These are phyloP conservation scores for Cystobasidiaceae sp. DNA, from an alignment of 1,284 basidiomycete genomes.

Conservation along the genomic window DNA sequence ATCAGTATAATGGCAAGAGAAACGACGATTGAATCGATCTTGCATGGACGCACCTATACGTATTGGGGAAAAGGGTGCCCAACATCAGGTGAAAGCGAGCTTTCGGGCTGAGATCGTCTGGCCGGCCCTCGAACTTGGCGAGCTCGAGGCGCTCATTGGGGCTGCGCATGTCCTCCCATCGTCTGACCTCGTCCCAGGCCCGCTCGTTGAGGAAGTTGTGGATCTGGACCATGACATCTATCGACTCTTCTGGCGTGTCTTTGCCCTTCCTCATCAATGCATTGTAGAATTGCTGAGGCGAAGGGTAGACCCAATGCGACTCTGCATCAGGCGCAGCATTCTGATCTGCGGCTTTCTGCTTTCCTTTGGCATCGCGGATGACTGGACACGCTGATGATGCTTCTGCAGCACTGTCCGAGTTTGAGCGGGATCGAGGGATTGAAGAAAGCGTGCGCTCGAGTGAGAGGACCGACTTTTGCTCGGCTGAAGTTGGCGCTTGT, in stretches of 20 bases:
- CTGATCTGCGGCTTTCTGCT: slow-evolving; percentile 25
- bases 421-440: slow-evolving; percentile 66
- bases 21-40: not conserved
- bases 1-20: slow-evolving; percentile 30
- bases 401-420: slow-evolving; percentile 38
- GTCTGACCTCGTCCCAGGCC: slow-evolving; percentile 90
- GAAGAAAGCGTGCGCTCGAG: slow-evolving; percentile 71
- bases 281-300: slow-evolving; percentile 97
- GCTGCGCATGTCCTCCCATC: slow-evolving; percentile 74
- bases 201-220: slow-evolving; percentile 97
- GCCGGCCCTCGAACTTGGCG: slow-evolving; percentile 79
- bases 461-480: slow-evolving; percentile 62
- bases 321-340: slow-evolving; percentile 29
- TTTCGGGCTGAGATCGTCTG: slow-evolving; percentile 73
- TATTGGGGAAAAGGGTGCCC: slow-evolving; percentile 77
- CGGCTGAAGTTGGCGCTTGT: slow-evolving; percentile 59
- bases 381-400: slow-evolving; percentile 45
- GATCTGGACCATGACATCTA: slow-evolving; percentile 95
- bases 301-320: slow-evolving; percentile 85
- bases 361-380: slow-evolving; percentile 34
- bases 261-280: slow-evolving; percentile 93
- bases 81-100: slow-evolving; percentile 79
- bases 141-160: slow-evolving; percentile 60
- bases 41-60: slow-evolving; percentile 65
- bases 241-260: slow-evolving; percentile 94